Evolutionary conservation across 768 basidiomycete genomes (phyloP).

Genomic region (Termitomyces sp.): DNA sequence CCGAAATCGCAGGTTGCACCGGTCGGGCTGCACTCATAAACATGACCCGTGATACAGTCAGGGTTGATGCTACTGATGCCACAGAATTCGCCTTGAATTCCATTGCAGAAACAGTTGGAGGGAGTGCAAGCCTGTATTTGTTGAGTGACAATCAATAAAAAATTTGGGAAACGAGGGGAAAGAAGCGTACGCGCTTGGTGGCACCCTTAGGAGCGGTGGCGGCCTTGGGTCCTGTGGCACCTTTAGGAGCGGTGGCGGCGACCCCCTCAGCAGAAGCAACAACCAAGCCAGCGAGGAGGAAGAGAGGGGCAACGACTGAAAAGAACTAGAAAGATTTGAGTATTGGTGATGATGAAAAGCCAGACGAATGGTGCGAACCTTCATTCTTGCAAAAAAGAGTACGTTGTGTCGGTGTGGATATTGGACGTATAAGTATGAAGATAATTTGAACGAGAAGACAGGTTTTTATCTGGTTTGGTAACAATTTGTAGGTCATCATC

Average conservation of each 20-base stretch:
- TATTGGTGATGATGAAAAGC: background rate
- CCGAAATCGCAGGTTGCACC: slow-evolving; percentile 15
- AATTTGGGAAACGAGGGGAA: background rate
- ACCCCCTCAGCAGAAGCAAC: slow-evolving; percentile 7
- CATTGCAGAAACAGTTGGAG: slow-evolving; percentile 11
- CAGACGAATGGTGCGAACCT: background rate
- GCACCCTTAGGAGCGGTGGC: too few species aligned
- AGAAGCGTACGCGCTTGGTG: slow-evolving; percentile 10
- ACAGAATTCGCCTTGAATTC: slow-evolving; percentile 15
- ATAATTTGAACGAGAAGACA: background rate
- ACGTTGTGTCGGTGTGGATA: background rate
- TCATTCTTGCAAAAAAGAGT: slow-evolving; percentile 3
- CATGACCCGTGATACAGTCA: slow-evolving; percentile 14
- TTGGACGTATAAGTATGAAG: background rate
- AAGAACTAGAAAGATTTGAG: slow-evolving; percentile 9
- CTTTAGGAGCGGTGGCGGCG: too few species aligned
- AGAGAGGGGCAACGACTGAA: slow-evolving; percentile 6
- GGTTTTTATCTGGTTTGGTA: background rate
- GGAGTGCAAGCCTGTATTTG: slow-evolving; percentile 9
- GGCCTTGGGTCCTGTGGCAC: too few species aligned
- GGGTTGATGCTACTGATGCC: slow-evolving; percentile 15
- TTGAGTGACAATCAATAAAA: background rate
- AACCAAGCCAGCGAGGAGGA: slow-evolving; percentile 13
- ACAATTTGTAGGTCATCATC: background rate
- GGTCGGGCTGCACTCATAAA: slow-evolving; percentile 14